Base-by-base conservation (phyloP, 192 early-diverging fungal genomes). In the Umbelopsis ramanniana region DNA sequence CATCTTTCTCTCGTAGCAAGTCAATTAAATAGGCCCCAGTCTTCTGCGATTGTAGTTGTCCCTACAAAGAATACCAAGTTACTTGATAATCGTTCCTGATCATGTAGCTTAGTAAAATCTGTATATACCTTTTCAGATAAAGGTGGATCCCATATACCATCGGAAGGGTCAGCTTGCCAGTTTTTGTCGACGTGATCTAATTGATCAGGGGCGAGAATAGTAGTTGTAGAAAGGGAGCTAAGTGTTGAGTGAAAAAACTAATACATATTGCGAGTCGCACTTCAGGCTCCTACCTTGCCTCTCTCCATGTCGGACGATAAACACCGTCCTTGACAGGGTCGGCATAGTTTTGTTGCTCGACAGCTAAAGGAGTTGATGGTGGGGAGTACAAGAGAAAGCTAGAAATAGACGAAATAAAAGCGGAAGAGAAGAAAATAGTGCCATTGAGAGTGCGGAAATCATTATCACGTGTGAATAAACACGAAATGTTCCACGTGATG, bases 281-380 rank as follows among this genome's bases (percentile, higher is more conserved):
- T 43, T 11, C 40, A 43, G 40, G 11, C 11, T 7, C 66, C 9
- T 76, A 80, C 79, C 79, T 71, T 74, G 47, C 67, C 79, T 67
- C 63, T 80, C 79, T 21, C 74, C 79, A 29, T 80, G 79, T 17
- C 79, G 47, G 63, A 80, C 47, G 52, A 80, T 76, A 70, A 76
- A 80, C 12, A 72, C 75, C 24, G 74, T 73, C 35, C 72, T 66
- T 8, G 46, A 63, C 57, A 63, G 57, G 29, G 17, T 63, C 57
- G 26, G 10, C 57, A 63, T 63, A 26, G 57, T 63, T 29, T 29
- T 10, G 0, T 29, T 26, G 12, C 57, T 37, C 33, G 14, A 37
- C 57, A 63, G 57, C 33, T 37, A 63, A 3, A 63, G 57, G 10
- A 11, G 11, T 50, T 19, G 17, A 50, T 15, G 15, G 48, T 50